Evolutionary conservation across 495 filamentous ascomycete species (phyloP).

Genomic region (Amniculicola lignicola): DNA sequence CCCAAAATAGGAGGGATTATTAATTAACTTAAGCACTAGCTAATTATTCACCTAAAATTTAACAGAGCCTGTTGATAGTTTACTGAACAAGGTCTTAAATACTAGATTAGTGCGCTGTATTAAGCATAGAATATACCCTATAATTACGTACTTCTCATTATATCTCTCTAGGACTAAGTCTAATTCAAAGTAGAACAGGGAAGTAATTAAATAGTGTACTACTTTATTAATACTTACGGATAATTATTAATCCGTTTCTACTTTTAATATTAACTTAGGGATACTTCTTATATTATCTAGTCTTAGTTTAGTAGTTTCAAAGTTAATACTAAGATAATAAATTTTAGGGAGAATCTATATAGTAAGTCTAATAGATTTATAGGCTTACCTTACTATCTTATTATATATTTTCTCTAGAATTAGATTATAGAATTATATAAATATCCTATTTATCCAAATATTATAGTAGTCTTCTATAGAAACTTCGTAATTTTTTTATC

Average conservation of each 20-base stretch:
- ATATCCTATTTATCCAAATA: slow-evolving; percentile 4
- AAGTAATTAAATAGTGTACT: neutral
- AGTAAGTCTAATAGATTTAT: neutral
- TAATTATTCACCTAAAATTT: slow-evolving; percentile 12
- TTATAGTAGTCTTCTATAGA: slow-evolving; percentile 5
- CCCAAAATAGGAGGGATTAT: slow-evolving; percentile 4
- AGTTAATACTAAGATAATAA: neutral
- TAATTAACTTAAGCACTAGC: neutral
- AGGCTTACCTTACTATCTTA: neutral
- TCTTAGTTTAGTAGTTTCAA: neutral
- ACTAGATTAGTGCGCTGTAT: neutral
- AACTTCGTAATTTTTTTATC: slow-evolving; percentile 5
- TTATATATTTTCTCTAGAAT: neutral
- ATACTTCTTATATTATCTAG: slow-evolving; percentile 1
- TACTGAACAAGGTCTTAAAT: neutral
- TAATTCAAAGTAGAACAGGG: slow-evolving; percentile 12
- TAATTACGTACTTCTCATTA: slow-evolving; percentile 11
- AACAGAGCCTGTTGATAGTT: slow-evolving; percentile 2
- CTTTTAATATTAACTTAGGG: slow-evolving; percentile 2
- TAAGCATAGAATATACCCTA: slow-evolving; percentile 3
- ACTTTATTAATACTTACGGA: slow-evolving; percentile 2
- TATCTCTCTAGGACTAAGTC: neutral
- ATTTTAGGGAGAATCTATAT: neutral
- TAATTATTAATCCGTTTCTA: neutral
- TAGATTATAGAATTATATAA: neutral